Base-by-base conservation (phyloP, 2,329 filamentous ascomycete genomes). In the Penicillium frequentans region DNA sequence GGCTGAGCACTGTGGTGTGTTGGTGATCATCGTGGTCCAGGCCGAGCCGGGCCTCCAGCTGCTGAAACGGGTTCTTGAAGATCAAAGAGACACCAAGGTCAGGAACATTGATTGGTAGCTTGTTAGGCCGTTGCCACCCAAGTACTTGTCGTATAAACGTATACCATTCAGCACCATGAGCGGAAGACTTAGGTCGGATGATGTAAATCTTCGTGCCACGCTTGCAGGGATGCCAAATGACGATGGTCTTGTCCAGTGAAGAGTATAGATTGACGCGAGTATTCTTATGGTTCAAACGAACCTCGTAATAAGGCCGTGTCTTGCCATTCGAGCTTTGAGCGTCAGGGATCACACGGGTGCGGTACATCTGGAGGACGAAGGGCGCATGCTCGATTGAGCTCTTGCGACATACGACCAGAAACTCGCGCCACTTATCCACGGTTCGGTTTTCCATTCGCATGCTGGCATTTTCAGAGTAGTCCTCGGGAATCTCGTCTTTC, bases 151-250 rank as follows among this genome's bases (percentile, higher is more conserved):
- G 78, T 14, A 89, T 75, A 61, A 88, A 88, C 0, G 86, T 88
- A 67, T 86, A 88, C 86, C 86, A 89, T 68, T 89, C 86, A 10
- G 87, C 82, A 7, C 85, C 83, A 64, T 83, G 84, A 6, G 84
- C 82, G 2, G 81, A 79, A 19, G 86, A 86, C 13, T 83, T 81
- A 6, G 86, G 81, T 29, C 84, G 81, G 71, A 89, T 80, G 58
- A 89, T 85, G 61, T 82, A 84, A 52, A 89, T 86, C 33, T 79
- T 78, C 1, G 83, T 86, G 3, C 84, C 81, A 19, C 71, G 73
- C 54, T 78, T 79, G 57, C 77, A 75, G 3, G 83, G 82, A 31
- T 81, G 77, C 80, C 86, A 89, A 10, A 89, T 73, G 10, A 86
- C 86, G 19, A 89, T 76, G 1, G 86, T 86, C 69, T 89, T 89